Conservation (phyloP, 2,329 filamentous ascomycete species). For the Tricladium varicosporioides region DNA sequence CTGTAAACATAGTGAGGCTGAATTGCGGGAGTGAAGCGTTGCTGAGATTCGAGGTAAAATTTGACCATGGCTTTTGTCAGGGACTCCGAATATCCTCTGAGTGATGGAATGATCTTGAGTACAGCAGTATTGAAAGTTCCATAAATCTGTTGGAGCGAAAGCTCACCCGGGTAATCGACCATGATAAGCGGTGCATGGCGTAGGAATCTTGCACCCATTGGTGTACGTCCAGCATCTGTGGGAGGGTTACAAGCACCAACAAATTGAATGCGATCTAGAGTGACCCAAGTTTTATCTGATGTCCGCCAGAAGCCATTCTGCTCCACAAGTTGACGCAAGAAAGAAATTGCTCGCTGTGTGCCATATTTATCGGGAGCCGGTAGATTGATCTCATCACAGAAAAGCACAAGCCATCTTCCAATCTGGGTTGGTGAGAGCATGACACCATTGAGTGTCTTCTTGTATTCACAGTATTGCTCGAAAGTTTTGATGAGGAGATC, state of each 20-base stretch:
- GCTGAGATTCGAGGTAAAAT: conserved; percentile 92
- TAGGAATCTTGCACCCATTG: conserved; percentile 89
- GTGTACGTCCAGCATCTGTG: conserved; percentile 93
- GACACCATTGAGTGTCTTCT: conserved; percentile 95
- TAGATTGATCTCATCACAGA: conserved; percentile 99
- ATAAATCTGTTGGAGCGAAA: conserved; percentile 95
- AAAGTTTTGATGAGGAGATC: conserved; percentile 99
- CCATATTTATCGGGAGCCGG: conserved; percentile 97
- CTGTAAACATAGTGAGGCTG: conserved; percentile 99
- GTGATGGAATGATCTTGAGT: conserved; percentile 90
- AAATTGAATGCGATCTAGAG: conserved; percentile 95
- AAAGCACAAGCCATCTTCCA: conserved; percentile 95
- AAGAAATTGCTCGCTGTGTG: conserved; percentile 95
- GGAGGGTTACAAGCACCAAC: conserved; percentile 98
- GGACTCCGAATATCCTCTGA: conserved; percentile 92
- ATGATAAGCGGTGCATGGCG: conserved; percentile 98
- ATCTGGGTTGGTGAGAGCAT: conserved; percentile 96
- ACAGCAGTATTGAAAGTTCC: conserved; percentile 96
- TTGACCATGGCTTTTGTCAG: conserved; percentile 97
- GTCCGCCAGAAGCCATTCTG: conserved; percentile 99
- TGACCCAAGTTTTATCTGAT: conserved; percentile 96
- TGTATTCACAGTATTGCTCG: conserved; percentile 99
- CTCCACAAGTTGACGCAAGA: conserved; percentile 94
- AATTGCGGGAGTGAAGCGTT: conserved; percentile 91
- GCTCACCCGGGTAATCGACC: conserved; percentile 97